Evolutionary conservation across 2,329 filamentous ascomycete genomes (phyloP).

Genomic region (Trichoderma sp.): DNA sequence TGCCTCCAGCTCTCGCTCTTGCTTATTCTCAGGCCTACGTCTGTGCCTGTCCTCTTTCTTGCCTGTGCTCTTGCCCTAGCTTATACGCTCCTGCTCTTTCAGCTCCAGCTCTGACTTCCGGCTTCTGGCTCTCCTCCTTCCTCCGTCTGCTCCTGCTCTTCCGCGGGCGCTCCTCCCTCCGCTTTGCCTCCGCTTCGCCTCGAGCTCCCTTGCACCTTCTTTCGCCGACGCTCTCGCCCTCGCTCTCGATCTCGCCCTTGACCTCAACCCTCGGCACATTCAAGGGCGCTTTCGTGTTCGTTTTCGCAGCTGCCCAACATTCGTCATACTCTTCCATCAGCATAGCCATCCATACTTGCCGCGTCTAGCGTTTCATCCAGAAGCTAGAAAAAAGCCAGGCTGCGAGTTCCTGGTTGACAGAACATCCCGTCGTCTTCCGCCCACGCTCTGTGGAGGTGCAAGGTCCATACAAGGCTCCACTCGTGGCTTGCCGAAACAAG

Average conservation of each 20-base stretch:
- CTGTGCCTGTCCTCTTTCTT: not conserved
- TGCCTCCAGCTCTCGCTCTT: not conserved
- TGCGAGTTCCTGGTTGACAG: not conserved
- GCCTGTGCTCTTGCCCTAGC: not conserved
- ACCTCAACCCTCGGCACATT: not conserved
- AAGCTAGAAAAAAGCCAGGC: not conserved
- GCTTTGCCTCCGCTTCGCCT: conserved; percentile 8
- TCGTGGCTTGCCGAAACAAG: not conserved
- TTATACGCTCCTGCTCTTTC: not conserved
- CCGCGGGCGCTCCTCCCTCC: conserved; percentile 15
- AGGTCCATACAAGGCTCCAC: not conserved
- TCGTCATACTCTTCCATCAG: not conserved
- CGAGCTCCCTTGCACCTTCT: conserved; percentile 15
- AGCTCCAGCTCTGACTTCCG: not conserved
- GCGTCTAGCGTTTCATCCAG: not conserved
- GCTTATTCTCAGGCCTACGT: not conserved
- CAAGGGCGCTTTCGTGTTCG: too few species aligned
- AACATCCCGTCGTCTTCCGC: not conserved
- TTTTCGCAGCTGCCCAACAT: not conserved
- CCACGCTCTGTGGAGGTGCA: not conserved
- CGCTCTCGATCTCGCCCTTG: not conserved
- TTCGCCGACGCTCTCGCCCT: not conserved
- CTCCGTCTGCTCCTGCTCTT: not conserved
- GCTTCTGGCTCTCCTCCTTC: not conserved
- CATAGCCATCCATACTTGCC: not conserved